Evolutionary conservation across 441 rosid species (phyloP).

Genomic region (Bruguiera hainesii): DNA sequence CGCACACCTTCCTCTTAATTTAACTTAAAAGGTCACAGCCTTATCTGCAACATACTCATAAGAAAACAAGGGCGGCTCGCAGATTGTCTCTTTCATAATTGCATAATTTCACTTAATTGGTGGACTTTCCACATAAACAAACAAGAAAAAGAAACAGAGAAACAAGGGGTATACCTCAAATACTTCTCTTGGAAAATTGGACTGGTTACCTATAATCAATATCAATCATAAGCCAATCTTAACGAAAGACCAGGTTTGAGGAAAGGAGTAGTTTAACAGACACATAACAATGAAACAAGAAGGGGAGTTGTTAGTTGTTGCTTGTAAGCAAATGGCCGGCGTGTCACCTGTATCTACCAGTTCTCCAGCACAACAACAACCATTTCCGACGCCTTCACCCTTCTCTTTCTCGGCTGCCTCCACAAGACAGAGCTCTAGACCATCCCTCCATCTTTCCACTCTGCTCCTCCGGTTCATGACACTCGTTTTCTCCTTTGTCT

Average conservation of each 20-base stretch:
- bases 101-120: background rate
- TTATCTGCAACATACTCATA: constrained; percentile 7
- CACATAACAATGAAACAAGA: constrained; percentile 23
- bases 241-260: too few relatives aligned
- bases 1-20: background rate
- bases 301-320: constrained; percentile 22
- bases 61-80: background rate
- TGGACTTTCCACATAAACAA: background rate
- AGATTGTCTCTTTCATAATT: background rate
- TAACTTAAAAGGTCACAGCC: constrained; percentile 1
- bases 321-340: constrained; percentile 31
- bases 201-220: too few relatives aligned
- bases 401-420: constrained; percentile 51
- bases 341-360: constrained; percentile 26
- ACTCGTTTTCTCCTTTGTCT: constrained; percentile 49
- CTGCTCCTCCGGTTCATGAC: constrained; percentile 50
- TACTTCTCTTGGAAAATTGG: too few relatives aligned
- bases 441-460: constrained; percentile 25
- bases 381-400: constrained; percentile 54
- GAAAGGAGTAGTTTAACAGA: too few relatives aligned
- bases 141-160: background rate
- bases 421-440: constrained; percentile 18
- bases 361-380: constrained; percentile 24
- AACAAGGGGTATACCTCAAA: too few relatives aligned
- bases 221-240: too few relatives aligned